These are phyloP conservation scores for Rehmannia glutinosa DNA, from an alignment of 257 asterid genomes.

Conservation along the genomic window DNA sequence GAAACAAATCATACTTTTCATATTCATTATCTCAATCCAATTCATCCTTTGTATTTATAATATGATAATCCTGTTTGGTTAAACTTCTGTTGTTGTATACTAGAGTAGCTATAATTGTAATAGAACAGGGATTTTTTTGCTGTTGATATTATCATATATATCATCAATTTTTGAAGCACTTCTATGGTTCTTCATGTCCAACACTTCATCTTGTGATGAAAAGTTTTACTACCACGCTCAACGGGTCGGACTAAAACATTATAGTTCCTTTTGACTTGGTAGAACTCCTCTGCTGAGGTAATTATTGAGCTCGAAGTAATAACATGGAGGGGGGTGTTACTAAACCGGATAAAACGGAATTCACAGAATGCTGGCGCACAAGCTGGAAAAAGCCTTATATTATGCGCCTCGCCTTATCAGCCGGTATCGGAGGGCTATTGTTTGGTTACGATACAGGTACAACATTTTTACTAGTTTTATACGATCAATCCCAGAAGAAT, in stretches of 20 bases:
- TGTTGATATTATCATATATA: too few relatives aligned
- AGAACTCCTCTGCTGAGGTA: neutral
- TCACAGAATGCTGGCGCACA: slow-evolving; percentile 70
- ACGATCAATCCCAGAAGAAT: neutral
- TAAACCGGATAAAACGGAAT: slow-evolving; percentile 53
- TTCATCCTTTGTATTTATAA: neutral
- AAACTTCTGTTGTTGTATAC: neutral
- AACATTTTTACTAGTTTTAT: neutral
- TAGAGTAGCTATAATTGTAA: too few relatives aligned
- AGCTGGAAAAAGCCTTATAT: slow-evolving; percentile 61
- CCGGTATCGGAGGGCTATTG: slow-evolving; percentile 80
- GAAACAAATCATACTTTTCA: too few relatives aligned
- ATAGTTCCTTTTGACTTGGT: neutral
- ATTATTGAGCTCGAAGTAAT: neutral
- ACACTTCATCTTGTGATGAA: too few relatives aligned
- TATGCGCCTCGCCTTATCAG: slow-evolving; percentile 75
- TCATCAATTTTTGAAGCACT: too few relatives aligned
- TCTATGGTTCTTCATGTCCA: too few relatives aligned
- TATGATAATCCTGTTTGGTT: neutral
- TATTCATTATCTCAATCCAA: neutral
- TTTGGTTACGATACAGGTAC: slow-evolving; percentile 82
- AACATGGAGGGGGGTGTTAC: slow-evolving; percentile 65
- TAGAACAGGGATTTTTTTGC: too few relatives aligned
- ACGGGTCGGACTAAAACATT: neutral
- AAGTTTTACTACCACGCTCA: too few relatives aligned